phyloP scores from a whole-genome alignment of 768 basidiomycete species.

The Panaeolus cyanescens region DNA sequence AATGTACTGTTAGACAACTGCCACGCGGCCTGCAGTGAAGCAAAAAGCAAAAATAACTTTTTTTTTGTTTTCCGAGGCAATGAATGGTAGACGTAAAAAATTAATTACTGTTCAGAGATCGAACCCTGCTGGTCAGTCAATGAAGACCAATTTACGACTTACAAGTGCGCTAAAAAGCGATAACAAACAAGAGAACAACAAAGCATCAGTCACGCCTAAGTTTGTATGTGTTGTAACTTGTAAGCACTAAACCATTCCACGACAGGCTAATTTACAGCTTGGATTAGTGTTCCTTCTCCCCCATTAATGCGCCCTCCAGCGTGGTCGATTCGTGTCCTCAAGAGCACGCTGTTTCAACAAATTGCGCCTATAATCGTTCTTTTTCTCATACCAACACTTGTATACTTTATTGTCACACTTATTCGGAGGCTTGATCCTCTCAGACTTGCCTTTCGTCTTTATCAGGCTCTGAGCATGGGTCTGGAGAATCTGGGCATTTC shows the following conservation, averaged over 20 bases:
- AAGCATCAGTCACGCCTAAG: neutral
- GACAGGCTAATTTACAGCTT: slow-evolving; percentile 4
- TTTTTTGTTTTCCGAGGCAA: too few relatives aligned
- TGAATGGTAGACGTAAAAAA: slow-evolving; percentile 11
- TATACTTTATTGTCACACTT: slow-evolving; percentile 41
- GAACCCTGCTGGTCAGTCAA: slow-evolving; percentile 79
- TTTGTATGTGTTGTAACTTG: neutral
- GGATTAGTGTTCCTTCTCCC: slow-evolving; percentile 13
- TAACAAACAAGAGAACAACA: slow-evolving; percentile 7
- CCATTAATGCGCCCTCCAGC: slow-evolving; percentile 41
- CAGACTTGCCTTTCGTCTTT: slow-evolving; percentile 25
- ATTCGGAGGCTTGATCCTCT: slow-evolving; percentile 25
- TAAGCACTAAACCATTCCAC: neutral
- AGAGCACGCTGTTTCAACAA: slow-evolving; percentile 50
- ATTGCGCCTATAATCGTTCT: slow-evolving; percentile 57
- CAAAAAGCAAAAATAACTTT: too few relatives aligned
- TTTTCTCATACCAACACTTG: slow-evolving; percentile 52
- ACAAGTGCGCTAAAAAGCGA: slow-evolving; percentile 91
- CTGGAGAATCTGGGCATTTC: slow-evolving; percentile 56
- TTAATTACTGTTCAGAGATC: slow-evolving; percentile 88
- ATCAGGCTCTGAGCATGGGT: slow-evolving; percentile 45
- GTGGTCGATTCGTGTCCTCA: slow-evolving; percentile 43
- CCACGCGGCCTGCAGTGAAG: too few relatives aligned
- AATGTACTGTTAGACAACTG: too few relatives aligned
- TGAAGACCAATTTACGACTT: slow-evolving; percentile 97